phyloP scores from a whole-genome alignment of 2,329 filamentous ascomycete species.

The Escovopsis sp. region DNA sequence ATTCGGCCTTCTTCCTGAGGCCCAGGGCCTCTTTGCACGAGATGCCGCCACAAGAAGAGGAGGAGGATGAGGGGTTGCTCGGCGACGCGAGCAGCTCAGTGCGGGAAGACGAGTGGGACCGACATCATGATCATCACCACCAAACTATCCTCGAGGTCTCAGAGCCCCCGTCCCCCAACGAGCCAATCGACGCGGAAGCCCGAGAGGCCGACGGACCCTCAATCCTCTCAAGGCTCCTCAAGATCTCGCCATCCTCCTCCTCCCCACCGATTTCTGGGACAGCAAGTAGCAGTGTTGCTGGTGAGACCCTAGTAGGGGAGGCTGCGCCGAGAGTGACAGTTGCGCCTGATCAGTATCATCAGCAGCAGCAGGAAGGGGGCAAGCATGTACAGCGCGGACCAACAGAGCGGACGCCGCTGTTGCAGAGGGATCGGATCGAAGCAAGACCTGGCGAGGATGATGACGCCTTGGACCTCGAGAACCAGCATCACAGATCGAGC shows the following conservation, averaged over 20 bases:
- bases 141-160: constrained; percentile 46
- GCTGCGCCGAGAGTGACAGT: constrained; percentile 1
- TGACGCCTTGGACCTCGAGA: constrained; percentile 28
- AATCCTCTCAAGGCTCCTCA: constrained; percentile 34
- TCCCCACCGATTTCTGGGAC: no score
- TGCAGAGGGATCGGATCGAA: constrained; percentile 20
- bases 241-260: constrained; percentile 31
- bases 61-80: constrained; percentile 11
- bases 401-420: constrained; percentile 33
- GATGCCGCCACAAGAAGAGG: constrained; percentile 10
- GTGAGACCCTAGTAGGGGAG: not conserved
- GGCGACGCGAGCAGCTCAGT: constrained; percentile 1
- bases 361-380: no score
- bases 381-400: constrained; percentile 6
- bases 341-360: constrained; percentile 5
- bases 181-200: constrained; percentile 6
- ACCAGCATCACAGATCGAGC: constrained; percentile 26
- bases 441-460: constrained; percentile 10
- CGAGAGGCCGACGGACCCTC: constrained; percentile 19
- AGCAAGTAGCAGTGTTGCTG: not conserved
- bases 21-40: constrained; percentile 16
- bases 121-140: constrained; percentile 19
- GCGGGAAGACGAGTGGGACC: constrained; percentile 10
- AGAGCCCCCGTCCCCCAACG: constrained; percentile 24
- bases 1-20: constrained; percentile 30